A percentile compares a stretch with the other conserved stretches of the same genome.
phyloP scores from a whole-genome alignment of 495 filamentous ascomycete species.

The Rhizodiscina lignyota region DNA sequence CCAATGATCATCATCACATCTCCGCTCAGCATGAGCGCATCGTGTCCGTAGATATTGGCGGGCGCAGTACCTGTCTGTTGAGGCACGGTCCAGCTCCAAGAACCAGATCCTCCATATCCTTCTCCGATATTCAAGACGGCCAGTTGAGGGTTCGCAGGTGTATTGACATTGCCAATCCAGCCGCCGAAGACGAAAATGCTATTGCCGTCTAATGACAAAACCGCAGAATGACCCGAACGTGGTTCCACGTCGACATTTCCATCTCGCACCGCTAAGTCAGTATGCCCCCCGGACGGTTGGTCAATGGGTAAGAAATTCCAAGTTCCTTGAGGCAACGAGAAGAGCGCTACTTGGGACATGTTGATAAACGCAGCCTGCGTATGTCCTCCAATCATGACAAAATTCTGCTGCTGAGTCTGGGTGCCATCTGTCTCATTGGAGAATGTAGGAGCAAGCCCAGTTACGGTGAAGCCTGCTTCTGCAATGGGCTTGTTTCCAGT shows the following conservation, averaged over 20 bases:
- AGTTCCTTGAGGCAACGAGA: conserved; percentile 66
- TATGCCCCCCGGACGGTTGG: conserved; percentile 23
- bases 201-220: conserved; percentile 59
- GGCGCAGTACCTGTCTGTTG: conserved; percentile 21
- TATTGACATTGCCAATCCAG: conserved; percentile 69
- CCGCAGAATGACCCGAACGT: conserved; percentile 71
- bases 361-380: conserved; percentile 74
- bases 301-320: conserved; percentile 65
- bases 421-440: conserved; percentile 33
- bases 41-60: conserved; percentile 69
- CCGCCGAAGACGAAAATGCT: conserved; percentile 67
- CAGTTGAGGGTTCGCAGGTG: conserved; percentile 64
- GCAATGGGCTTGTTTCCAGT: conserved; percentile 47
- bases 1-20: conserved; percentile 82
- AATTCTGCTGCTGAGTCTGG: conserved; percentile 49
- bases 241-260: conserved; percentile 38
- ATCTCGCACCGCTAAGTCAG: conserved; percentile 32
- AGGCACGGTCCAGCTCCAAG: conserved; percentile 65
- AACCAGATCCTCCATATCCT: conserved; percentile 45
- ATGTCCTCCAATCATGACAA: conserved; percentile 74
- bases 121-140: conserved; percentile 55
- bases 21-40: conserved; percentile 64
- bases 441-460: conserved; percentile 47
- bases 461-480: conserved; percentile 77
- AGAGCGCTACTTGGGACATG: conserved; percentile 80